Evolutionary conservation across 441 rosid genomes (phyloP).

Genomic region (Populus hybrid): DNA sequence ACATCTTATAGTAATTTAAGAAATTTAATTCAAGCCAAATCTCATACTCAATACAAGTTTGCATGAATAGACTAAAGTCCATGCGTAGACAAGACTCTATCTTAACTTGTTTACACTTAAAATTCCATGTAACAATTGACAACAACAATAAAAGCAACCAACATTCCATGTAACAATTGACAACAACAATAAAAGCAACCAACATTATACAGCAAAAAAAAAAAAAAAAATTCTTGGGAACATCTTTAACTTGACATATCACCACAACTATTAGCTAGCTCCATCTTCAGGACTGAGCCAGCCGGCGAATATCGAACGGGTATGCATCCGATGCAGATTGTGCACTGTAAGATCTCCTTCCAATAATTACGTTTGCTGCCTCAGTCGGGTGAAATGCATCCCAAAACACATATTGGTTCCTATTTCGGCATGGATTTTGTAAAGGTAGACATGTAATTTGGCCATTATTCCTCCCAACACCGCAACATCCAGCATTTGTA

Average conservation of each 20-base stretch:
- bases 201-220: background rate
- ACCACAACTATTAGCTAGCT: background rate
- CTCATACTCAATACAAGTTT: background rate
- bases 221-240: background rate
- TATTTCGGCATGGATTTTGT: slow-evolving; percentile 67
- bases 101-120: background rate
- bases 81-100: background rate
- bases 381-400: slow-evolving; percentile 89
- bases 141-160: background rate
- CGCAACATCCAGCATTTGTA: slow-evolving; percentile 82
- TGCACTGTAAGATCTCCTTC: slow-evolving; percentile 66
- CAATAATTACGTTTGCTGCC: slow-evolving; percentile 60
- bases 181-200: background rate
- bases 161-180: too few species aligned
- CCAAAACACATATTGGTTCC: slow-evolving; percentile 71
- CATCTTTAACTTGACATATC: background rate
- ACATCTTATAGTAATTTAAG: background rate
- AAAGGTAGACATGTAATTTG: slow-evolving; percentile 77
- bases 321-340: slow-evolving; percentile 58
- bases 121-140: background rate
- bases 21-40: background rate
- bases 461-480: slow-evolving; percentile 91
- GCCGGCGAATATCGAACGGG: slow-evolving; percentile 65
- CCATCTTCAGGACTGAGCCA: slow-evolving; percentile 51
- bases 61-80: background rate